Evolutionary conservation across 129 eudicot species (phyloP), one percentile per base, ranked within the genome.

Genomic region (Chrysanthemum seticuspe): DNA sequence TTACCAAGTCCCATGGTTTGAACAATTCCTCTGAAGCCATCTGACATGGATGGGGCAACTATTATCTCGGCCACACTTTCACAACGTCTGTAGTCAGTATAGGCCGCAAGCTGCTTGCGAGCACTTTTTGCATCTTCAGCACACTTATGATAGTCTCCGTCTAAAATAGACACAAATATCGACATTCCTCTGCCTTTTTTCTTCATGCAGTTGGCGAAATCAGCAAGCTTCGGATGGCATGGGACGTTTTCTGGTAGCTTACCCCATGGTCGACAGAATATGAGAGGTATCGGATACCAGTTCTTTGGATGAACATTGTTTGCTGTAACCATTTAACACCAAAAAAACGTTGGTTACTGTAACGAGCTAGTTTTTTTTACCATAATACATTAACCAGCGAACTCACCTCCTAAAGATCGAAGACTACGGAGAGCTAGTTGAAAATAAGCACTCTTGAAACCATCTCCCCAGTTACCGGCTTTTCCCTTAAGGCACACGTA

Each of bases 391-490:
- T 31, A 31, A 31, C 36, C 36, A 31, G 4, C 4, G 6, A 31
- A 31, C 36, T 31, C 44, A 86, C 97, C 97, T 86, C 97, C 96
- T 67, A 92, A 81, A 59, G 96, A 92, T 60, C 97, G 94, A 44
- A 92, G 89, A 74, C 97, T 92, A 27, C 97, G 94, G 25, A 92
- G 94, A 55, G 97, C 97, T 47, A 92, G 87, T 70, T 92, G 97
- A 73, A 92, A 92, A 83, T 92, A 92, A 0, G 97, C 96, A 80
- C 97, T 92, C 82, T 92, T 92, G 69, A 92, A 85, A 68, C 96
- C 97, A 76, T 92, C 97, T 50, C 97, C 97, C 96, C 94, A 92
- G 74, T 89, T 96, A 44, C 97, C 96, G 57, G 96, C 96, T 79
- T 92, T 92, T 66, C 97, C 97, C 76, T 92, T 89, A 78, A 92